Evolutionary conservation across 208 protist species (phyloP), one percentile per base, ranked within the genome.

Genomic region (Leishmania aethiopica): DNA sequence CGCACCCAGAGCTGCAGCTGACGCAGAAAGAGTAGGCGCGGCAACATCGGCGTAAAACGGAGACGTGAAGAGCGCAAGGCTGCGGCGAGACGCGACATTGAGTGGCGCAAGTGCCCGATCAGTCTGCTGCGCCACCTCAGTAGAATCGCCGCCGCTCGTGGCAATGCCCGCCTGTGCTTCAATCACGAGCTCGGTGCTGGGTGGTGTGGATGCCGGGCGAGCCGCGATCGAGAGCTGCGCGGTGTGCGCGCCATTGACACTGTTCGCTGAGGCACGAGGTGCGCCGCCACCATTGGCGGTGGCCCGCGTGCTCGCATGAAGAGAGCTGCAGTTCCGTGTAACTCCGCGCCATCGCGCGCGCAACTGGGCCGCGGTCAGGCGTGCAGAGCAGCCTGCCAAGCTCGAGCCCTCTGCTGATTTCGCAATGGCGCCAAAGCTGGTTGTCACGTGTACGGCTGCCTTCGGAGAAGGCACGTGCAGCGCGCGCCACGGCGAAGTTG

Each of bases 271-370:
- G 7, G 13, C 37, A 53, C 17, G 42, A 74, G 42, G 40, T 28
- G 3, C 45, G 42, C 15, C 69, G 72, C 72, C 45, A 47, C 45
- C 45, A 47, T 47, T 47, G 45, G 45, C 3, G 45, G 45, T 47
- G 45, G 45, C 45, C 45, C 45, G 45, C 45, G 45, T 47, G 45
- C 42, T 73, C 42, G 37, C 42, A 13, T 73, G 69, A 42, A 78
- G 53, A 5, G 62, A 71, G 3, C 67, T 85, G 78, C 82, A 85
- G 77, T 75, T 78, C 2, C 82, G 82, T 22, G 66, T 59, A 25
- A 85, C 82, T 17, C 73, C 77, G 32, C 82, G 77, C 82, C 82
- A 85, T 10, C 77, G 82, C 17, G 53, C 35, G 19, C 82, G 82
- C 82, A 85, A 60, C 82, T 85, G 82, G 0, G 82, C 47, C 6